Evolutionary conservation across 352 stramenopile species (phyloP).

Genomic region (Pythium dissotocum): DNA sequence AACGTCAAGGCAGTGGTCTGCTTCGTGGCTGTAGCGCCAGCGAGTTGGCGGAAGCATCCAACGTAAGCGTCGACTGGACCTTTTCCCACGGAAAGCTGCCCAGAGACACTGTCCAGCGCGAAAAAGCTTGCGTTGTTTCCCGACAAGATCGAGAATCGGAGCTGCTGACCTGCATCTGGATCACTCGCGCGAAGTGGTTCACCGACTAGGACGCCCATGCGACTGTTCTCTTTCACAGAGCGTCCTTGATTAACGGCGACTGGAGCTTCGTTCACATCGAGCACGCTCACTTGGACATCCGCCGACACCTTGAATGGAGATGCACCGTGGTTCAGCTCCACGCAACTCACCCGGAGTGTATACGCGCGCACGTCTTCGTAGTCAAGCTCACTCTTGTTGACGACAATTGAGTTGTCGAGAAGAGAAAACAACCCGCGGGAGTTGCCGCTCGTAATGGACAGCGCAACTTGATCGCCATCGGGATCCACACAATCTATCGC

Average conservation of each 20-base stretch:
- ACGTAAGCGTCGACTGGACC: slow-evolving; percentile 28
- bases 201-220: slow-evolving; percentile 13
- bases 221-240: slow-evolving; percentile 27
- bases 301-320: slow-evolving; percentile 2
- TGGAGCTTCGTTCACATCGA: slow-evolving; percentile 36
- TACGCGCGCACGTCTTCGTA: slow-evolving; percentile 23
- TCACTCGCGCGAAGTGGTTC: slow-evolving; percentile 21
- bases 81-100: slow-evolving; percentile 29
- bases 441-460: slow-evolving; percentile 25
- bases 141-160: slow-evolving; percentile 24
- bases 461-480: slow-evolving; percentile 13
- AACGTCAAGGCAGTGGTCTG: slow-evolving; percentile 7
- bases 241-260: slow-evolving; percentile 22
- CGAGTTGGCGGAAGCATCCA: slow-evolving; percentile 28
- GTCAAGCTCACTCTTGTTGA: slow-evolving; percentile 18
- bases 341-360: slow-evolving; percentile 20
- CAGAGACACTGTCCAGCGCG: slow-evolving; percentile 17
- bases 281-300: slow-evolving; percentile 21
- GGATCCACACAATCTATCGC: slow-evolving; percentile 18
- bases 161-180: slow-evolving; percentile 26
- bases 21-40: slow-evolving; percentile 1
- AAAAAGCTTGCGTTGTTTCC: slow-evolving; percentile 33
- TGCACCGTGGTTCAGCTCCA: slow-evolving; percentile 12
- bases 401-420: slow-evolving; percentile 9
- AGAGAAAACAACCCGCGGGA: slow-evolving; percentile 23